Base-by-base conservation (phyloP, 139 green algal genomes). In the Mesotaenium endlicherianum region DNA sequence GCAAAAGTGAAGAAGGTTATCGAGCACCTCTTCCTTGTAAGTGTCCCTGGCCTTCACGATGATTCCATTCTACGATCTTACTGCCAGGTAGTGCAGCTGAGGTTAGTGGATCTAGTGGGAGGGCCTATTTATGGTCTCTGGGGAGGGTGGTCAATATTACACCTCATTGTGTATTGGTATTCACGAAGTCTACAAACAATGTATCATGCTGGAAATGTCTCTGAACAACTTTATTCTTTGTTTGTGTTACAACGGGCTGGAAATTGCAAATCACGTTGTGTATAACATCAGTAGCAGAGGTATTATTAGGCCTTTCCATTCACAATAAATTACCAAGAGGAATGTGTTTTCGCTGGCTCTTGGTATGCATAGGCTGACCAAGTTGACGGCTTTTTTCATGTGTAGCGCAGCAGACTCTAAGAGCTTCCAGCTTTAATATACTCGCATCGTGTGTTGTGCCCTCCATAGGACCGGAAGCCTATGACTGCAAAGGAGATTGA, bases 401-500 rank as follows among this genome's bases (percentile, higher is more conserved):
- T 20, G 50, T 34, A 64, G 50, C 50, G 26, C 20, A 64, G 20
- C 50, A 64, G 50, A 64, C 50, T n/a, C n/a, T n/a, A n/a, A n/a
- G n/a, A n/a, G n/a, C n/a, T n/a, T n/a, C n/a, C n/a, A n/a, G n/a
- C n/a, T n/a, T n/a, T n/a, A n/a, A n/a, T n/a, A n/a, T n/a, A n/a
- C n/a, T n/a, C n/a, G n/a, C n/a, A n/a, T n/a, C n/a, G n/a, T n/a
- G n/a, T n/a, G n/a, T n/a, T n/a, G n/a, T n/a, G n/a, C n/a, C 26
- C 2, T 1, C n/a, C 53, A 64, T 30, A 77, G 69, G 69, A 77
- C 6, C 20, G 69, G 69, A 30, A 45, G 39, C n/a, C 31, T 31
- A n/a, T 81, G 38, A 83, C 59, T 4, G 42, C 76, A 16, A 36
- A 83, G 34, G 38, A 83, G 76, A 79, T 83, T 20, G 67, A 76